Evolutionary conservation across 352 stramenopile genomes (phyloP).

Genomic region (Lagenidium sp.): DNA sequence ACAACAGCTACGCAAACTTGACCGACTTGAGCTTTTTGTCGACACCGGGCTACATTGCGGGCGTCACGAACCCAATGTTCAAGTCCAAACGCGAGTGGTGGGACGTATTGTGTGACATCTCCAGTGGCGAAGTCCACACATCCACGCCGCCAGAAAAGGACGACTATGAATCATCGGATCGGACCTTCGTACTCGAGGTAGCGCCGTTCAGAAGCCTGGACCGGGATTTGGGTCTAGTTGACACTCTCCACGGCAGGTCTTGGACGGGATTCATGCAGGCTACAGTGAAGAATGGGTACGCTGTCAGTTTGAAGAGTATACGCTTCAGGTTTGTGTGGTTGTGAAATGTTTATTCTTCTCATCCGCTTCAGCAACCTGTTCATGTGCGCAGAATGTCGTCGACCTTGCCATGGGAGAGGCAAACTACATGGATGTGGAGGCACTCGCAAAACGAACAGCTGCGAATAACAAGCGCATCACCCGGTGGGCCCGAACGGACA

Average conservation of each 20-base stretch:
- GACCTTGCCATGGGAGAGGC: slow-evolving; percentile 71
- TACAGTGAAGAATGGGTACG: slow-evolving; percentile 84
- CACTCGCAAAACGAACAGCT: slow-evolving; percentile 58
- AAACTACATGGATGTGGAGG: slow-evolving; percentile 69
- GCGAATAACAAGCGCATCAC: slow-evolving; percentile 86
- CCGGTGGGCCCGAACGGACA: slow-evolving; percentile 79
- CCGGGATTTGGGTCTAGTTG: no score
- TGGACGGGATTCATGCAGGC: slow-evolving; percentile 69
- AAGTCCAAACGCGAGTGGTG: slow-evolving; percentile 88
- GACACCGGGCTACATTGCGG: slow-evolving; percentile 81
- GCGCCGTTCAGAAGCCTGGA: no score
- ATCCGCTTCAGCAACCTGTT: no score
- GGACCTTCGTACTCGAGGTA: slow-evolving; percentile 72
- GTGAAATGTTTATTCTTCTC: no score
- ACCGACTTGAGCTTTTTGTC: slow-evolving; percentile 84
- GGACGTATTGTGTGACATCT: slow-evolving; percentile 86
- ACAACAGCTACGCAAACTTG: slow-evolving; percentile 82
- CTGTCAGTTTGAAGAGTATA: slow-evolving; percentile 86
- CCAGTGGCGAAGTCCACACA: slow-evolving; percentile 65
- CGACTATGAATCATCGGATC: slow-evolving; percentile 59
- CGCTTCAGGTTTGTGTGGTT: slow-evolving; percentile 31
- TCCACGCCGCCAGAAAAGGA: slow-evolving; percentile 55
- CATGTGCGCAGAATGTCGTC: slow-evolving; percentile 44
- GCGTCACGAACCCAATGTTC: slow-evolving; percentile 91
- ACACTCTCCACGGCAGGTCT: slow-evolving; percentile 23